phyloP scores from a whole-genome alignment of 2,329 filamentous ascomycete species.

The Penicillium capsulatum region DNA sequence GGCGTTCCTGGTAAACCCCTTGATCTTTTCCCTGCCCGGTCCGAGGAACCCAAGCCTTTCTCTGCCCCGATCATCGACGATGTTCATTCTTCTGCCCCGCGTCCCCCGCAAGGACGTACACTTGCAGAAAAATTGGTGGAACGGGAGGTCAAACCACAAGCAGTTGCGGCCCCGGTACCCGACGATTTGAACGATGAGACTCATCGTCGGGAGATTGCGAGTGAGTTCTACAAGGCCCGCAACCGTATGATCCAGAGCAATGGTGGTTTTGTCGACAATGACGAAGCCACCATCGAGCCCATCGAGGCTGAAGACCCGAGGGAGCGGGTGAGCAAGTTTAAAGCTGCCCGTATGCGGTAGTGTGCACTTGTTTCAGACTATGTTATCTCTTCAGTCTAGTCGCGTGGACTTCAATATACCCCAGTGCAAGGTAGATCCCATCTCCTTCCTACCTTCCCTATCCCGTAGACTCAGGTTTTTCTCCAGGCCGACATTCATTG shows the following conservation, averaged over 20 bases:
- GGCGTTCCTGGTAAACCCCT: slow-evolving; percentile 25
- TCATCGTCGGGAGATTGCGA: slow-evolving; percentile 70
- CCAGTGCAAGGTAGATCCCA: neutral
- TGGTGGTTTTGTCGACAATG: slow-evolving; percentile 73
- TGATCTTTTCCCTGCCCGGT: slow-evolving; percentile 38
- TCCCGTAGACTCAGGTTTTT: too few relatives aligned
- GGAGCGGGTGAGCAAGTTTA: slow-evolving; percentile 46
- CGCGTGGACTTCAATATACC: neutral
- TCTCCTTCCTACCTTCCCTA: too few relatives aligned
- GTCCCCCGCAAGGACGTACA: slow-evolving; percentile 45
- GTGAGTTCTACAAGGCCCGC: slow-evolving; percentile 76
- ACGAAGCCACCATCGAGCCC: slow-evolving; percentile 62
- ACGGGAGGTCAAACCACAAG: slow-evolving; percentile 39
- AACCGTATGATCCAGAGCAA: slow-evolving; percentile 78
- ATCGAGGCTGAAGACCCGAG: slow-evolving; percentile 59
- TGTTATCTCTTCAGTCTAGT: neutral
- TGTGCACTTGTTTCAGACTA: neutral
- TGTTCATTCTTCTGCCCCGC: slow-evolving; percentile 23
- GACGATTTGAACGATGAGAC: slow-evolving; percentile 69
- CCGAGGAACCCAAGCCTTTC: slow-evolving; percentile 36
- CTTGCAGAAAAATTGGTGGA: slow-evolving; percentile 59
- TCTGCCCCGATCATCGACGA: slow-evolving; percentile 34
- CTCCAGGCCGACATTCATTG: too few relatives aligned
- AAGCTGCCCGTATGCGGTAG: slow-evolving; percentile 43
- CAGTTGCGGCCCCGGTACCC: slow-evolving; percentile 43